Conservation (phyloP, 257 asterid genomes). For the Solanum peruvianum region DNA sequence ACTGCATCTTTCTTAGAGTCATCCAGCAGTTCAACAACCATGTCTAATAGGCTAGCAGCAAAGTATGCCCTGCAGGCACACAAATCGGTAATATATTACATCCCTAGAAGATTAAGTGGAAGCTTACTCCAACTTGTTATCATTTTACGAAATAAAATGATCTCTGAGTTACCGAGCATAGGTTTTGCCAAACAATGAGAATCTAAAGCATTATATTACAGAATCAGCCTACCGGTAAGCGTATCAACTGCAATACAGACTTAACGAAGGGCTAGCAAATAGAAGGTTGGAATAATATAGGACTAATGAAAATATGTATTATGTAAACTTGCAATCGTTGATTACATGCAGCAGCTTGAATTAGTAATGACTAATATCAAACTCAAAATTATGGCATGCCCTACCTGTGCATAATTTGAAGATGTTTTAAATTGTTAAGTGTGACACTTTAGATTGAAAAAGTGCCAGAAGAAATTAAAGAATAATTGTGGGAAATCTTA, state of each 20-base stretch:
- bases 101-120: neutral
- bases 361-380: neutral
- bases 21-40: constrained; percentile 62
- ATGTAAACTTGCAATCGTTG: neutral
- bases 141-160: neutral
- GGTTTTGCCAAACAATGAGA: neutral
- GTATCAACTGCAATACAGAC: neutral
- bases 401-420: neutral
- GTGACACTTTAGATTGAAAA: neutral
- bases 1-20: constrained; percentile 49
- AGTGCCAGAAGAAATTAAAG: neutral
- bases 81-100: constrained; percentile 4
- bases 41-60: constrained; percentile 59
- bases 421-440: neutral
- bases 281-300: neutral
- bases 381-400: neutral
- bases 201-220: neutral
- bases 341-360: neutral
- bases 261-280: neutral
- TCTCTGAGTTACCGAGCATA: neutral
- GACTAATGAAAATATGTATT: neutral
- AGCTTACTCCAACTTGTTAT: neutral
- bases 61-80: constrained; percentile 71
- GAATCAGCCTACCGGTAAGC: neutral
- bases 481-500: neutral